Conservation (phyloP, 176 grass and related monocot species). For the Musa schizocarpa region DNA sequence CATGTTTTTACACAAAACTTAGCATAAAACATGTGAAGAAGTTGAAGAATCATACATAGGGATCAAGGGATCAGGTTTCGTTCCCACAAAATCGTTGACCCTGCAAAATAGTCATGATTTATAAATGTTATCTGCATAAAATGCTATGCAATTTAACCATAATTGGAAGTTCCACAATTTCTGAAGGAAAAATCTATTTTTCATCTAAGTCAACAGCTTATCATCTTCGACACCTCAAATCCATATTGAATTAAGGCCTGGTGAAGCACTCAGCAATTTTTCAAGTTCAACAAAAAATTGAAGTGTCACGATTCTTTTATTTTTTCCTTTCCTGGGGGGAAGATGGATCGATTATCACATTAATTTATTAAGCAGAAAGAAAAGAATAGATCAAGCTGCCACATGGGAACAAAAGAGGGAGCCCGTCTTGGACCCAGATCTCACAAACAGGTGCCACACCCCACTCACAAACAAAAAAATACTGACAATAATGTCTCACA, state of each 20-base stretch:
- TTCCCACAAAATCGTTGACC: conserved; percentile 74
- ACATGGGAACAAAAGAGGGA: background rate
- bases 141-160: background rate
- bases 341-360: background rate
- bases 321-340: background rate
- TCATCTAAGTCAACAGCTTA: background rate
- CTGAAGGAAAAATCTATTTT: background rate
- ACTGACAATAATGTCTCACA: too few relatives aligned
- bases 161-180: background rate
- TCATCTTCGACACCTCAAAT: background rate
- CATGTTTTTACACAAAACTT: conserved; percentile 3
- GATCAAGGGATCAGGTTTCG: conserved; percentile 75
- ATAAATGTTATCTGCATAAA: background rate
- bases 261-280: background rate
- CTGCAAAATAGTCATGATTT: conserved; percentile 27
- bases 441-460: background rate
- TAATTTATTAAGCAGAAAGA: background rate
- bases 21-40: conserved; percentile 4
- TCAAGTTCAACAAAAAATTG: background rate
- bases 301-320: background rate
- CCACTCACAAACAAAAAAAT: background rate
- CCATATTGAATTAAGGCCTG: background rate
- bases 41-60: conserved; percentile 54
- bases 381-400: background rate
- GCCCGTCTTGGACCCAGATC: background rate